These are phyloP conservation scores for Anaeromyces robustus DNA, from an alignment of 192 early-diverging fungal species.

Conservation along the genomic window DNA sequence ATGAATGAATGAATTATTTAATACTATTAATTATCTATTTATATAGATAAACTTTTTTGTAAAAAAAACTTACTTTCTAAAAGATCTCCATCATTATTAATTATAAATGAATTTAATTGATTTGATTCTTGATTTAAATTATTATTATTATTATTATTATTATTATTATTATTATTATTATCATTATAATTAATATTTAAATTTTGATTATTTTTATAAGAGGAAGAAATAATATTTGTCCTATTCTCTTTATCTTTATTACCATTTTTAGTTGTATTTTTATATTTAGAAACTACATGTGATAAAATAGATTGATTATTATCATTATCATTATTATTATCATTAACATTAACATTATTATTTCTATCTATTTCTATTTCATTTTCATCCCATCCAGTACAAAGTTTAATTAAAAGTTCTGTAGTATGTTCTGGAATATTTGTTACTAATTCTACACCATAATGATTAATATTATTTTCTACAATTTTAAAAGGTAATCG, in stretches of 20 bases:
- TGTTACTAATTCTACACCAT: slow-evolving; percentile 24
- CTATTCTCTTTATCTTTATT: background rate
- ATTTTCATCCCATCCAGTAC: slow-evolving; percentile 7
- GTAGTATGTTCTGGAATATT: slow-evolving; percentile 29
- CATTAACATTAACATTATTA: too few relatives aligned
- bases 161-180: too few relatives aligned
- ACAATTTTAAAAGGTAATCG: slow-evolving; percentile 12
- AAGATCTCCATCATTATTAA: too few relatives aligned
- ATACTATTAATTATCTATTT: too few relatives aligned
- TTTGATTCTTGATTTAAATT: background rate
- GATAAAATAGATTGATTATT: background rate
- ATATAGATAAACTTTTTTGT: too few relatives aligned
- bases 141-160: too few relatives aligned
- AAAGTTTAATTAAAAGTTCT: slow-evolving; percentile 21
- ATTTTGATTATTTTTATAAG: slow-evolving; percentile 5
- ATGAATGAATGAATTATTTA: too few relatives aligned
- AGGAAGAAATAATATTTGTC: slow-evolving; percentile 28
- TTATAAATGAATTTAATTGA: background rate
- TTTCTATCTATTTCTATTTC: background rate
- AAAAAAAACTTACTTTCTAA: too few relatives aligned
- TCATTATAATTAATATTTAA: too few relatives aligned
- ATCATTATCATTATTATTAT: too few relatives aligned
- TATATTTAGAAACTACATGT: background rate
- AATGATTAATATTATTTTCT: slow-evolving; percentile 11
- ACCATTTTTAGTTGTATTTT: background rate